Evolutionary conservation across 2,329 filamentous ascomycete genomes (phyloP), one percentile per base, ranked within the genome.

Genomic region (Magnaporthiopsis incrustans): DNA sequence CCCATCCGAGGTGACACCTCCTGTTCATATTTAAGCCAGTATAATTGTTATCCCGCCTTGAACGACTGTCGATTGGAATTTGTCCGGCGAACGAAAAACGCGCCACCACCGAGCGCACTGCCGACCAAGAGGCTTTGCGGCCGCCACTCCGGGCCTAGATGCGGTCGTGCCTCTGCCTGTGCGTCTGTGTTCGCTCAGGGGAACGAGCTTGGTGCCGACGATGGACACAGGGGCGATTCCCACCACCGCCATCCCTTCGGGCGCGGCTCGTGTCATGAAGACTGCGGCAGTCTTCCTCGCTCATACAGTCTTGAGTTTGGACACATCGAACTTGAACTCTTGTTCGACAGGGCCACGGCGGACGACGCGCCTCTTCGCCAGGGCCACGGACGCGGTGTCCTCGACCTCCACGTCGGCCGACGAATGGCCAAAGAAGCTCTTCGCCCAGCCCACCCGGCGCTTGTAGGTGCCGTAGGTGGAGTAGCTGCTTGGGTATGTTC

Each of bases 391-490:
- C 4, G 10, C 44, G 8, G 44, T 10, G 22, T 22, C 22, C 22
- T 53, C 22, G n/a, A 22, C 8, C n/a, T 53, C 44, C 22, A 53
- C 18, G 6, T 53, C 44, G 2, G 8, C 44, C 8, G 44, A 53
- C 8, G 44, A 53, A 10, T 8, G 22, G 44, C 38, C 59, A 25
- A 67, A 62, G 56, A 63, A 27, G 53, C n/a, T 61, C 63, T 65
- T 66, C 59, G 65, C 56, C 59, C 59, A 60, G 25, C 61, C 61
- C n/a, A 66, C 53, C 61, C 62, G 66, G 53, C 67, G 63, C 27
- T 63, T 61, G 63, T 67, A 68, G 32, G 61, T 56, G 50, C 65
- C 66, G 53, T 68, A 67, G 25, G 15, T 57, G 60, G 30, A 57
- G 26, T 64, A 66, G 6, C 11, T 61, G 50, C 30, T 30, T 14